Evolutionary conservation across 345 rosid species (phyloP).

Genomic region (Lepidium aucheri): DNA sequence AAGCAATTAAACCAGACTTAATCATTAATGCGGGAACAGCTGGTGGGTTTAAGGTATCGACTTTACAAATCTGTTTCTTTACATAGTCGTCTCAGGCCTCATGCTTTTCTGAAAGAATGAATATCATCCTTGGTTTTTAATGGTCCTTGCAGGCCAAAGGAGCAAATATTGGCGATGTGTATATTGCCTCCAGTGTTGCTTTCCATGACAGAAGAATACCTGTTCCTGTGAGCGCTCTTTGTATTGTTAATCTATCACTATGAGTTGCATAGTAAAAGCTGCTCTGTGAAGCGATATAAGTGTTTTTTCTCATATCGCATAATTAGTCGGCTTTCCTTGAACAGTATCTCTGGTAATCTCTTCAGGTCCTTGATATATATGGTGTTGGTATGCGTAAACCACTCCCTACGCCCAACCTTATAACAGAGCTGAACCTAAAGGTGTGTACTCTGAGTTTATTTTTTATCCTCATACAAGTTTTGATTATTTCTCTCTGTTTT

Average conservation of each 20-base stretch:
- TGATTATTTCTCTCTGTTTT: neutral
- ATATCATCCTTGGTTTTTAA: neutral
- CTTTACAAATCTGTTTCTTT: neutral
- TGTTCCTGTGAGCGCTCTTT: constrained; percentile 52
- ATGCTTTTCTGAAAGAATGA: neutral
- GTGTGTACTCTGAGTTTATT: constrained; percentile 28
- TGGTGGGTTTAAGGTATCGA: constrained; percentile 79
- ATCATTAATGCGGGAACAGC: constrained; percentile 89
- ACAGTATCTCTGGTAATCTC: neutral
- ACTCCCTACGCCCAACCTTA: constrained; percentile 56
- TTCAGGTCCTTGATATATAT: constrained; percentile 75
- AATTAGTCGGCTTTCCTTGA: neutral
- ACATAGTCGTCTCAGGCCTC: neutral
- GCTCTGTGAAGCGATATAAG: neutral
- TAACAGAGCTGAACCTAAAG: constrained; percentile 68
- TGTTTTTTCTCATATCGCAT: neutral
- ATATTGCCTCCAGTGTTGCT: constrained; percentile 60
- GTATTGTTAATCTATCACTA: neutral
- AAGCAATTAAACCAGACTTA: constrained; percentile 61
- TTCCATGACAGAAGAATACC: constrained; percentile 98
- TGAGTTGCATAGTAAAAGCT: neutral
- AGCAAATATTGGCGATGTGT: constrained; percentile 69
- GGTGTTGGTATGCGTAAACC: constrained; percentile 68
- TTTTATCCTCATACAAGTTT: neutral
- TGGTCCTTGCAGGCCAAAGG: constrained; percentile 58